phyloP scores from a whole-genome alignment of 2,329 filamentous ascomycete genomes.

The Sarocladiaceae sp. region DNA sequence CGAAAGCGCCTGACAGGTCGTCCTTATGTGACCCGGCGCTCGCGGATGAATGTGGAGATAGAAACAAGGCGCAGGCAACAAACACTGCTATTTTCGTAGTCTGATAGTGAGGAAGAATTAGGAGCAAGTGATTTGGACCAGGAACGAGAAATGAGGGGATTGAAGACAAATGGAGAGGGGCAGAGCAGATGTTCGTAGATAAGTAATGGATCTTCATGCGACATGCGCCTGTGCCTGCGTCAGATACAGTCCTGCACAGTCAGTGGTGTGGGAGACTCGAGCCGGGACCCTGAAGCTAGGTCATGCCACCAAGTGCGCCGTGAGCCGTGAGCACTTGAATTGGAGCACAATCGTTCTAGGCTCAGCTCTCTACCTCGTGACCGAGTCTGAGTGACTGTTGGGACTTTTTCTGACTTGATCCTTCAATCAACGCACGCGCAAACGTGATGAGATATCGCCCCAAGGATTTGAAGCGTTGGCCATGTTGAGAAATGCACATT shows the following conservation, averaged over 20 bases:
- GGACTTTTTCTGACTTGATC: too few species aligned
- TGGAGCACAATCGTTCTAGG: too few species aligned
- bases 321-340: too few species aligned
- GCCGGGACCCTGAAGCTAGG: neutral
- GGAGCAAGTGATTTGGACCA: neutral
- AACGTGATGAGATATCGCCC: too few species aligned
- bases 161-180: neutral
- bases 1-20: too few species aligned
- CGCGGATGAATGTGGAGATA: neutral
- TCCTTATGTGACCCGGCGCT: neutral
- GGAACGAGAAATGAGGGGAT: neutral
- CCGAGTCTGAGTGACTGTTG: too few species aligned
- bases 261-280: neutral
- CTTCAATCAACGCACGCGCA: too few species aligned
- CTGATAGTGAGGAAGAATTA: neutral
- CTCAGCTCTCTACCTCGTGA: too few species aligned
- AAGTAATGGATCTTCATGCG: neutral
- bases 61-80: neutral
- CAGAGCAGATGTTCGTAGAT: neutral
- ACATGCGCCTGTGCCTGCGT: neutral
- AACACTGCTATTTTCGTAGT: slow-evolving; percentile 1
- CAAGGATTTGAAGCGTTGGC: too few species aligned
- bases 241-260: neutral
- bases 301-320: neutral
- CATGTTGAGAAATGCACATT: neutral